phyloP scores from a whole-genome alignment of 2,329 filamentous ascomycete genomes.

The Pseudocercospora fijiensis region DNA sequence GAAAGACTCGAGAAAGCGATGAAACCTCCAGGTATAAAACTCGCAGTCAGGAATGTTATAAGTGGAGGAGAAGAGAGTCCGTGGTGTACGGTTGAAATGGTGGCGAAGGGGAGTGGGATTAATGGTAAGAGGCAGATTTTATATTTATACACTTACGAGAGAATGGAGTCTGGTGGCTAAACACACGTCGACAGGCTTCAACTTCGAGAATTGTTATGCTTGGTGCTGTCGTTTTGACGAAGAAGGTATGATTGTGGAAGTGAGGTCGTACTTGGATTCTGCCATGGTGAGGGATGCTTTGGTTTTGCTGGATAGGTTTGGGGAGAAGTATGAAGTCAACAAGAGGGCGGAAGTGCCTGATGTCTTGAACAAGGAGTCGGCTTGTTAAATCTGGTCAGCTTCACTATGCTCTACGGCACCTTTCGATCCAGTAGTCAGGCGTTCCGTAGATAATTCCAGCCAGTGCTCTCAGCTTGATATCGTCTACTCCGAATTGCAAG shows the following conservation, averaged over 20 bases:
- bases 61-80: conserved; percentile 18
- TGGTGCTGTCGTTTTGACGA: conserved; percentile 25
- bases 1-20: conserved; percentile 20
- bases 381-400: neutral
- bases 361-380: neutral
- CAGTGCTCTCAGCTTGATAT: neutral
- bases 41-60: conserved; percentile 25
- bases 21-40: conserved; percentile 16
- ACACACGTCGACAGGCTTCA: conserved; percentile 17
- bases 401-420: neutral
- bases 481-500: neutral
- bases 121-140: conserved; percentile 20
- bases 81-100: conserved; percentile 24
- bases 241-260: conserved; percentile 21
- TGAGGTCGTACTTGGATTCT: conserved; percentile 26
- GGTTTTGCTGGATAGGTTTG: conserved; percentile 16
- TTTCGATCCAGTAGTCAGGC: neutral
- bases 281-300: conserved; percentile 25
- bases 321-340: conserved; percentile 7
- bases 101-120: conserved; percentile 20
- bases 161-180: neutral
- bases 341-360: conserved; percentile 19
- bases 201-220: conserved; percentile 24
- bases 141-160: neutral
- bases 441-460: neutral